These are phyloP conservation scores for Niebla homalea DNA, from an alignment of 495 filamentous ascomycete species.

Conservation along the genomic window DNA sequence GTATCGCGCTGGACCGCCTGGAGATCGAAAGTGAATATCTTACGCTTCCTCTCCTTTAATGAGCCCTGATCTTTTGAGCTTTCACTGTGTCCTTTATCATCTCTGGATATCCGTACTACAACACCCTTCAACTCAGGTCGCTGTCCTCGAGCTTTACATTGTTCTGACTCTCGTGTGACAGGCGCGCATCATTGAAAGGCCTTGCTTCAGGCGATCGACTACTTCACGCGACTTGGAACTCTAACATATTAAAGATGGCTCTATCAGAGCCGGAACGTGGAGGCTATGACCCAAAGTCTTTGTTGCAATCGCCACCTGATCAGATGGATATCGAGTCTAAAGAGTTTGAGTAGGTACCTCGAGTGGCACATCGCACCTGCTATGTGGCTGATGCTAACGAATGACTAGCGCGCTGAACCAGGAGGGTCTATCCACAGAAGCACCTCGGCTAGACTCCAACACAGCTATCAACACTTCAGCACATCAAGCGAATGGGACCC, in stretches of 20 bases:
- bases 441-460: conserved; percentile 4
- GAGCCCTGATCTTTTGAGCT: neutral
- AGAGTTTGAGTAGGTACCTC: conserved; percentile 33
- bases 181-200: neutral
- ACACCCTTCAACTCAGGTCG: too few species aligned
- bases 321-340: conserved; percentile 32
- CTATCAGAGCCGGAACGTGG: conserved; percentile 33
- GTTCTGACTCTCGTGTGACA: too few species aligned
- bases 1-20: too few species aligned
- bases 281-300: conserved; percentile 34
- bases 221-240: neutral
- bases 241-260: conserved; percentile 46
- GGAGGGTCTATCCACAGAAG: conserved; percentile 11
- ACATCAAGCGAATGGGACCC: conserved; percentile 7
- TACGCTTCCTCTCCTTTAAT: neutral
- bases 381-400: neutral
- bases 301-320: conserved; percentile 29
- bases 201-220: neutral
- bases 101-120: too few species aligned
- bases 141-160: too few species aligned
- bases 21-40: neutral
- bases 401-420: neutral
- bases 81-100: neutral
- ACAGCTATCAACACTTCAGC: conserved; percentile 11
- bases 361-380: neutral